These are phyloP conservation scores for Gonapodya sp. DNA, from an alignment of 192 early-diverging fungal genomes.

Conservation along the genomic window DNA sequence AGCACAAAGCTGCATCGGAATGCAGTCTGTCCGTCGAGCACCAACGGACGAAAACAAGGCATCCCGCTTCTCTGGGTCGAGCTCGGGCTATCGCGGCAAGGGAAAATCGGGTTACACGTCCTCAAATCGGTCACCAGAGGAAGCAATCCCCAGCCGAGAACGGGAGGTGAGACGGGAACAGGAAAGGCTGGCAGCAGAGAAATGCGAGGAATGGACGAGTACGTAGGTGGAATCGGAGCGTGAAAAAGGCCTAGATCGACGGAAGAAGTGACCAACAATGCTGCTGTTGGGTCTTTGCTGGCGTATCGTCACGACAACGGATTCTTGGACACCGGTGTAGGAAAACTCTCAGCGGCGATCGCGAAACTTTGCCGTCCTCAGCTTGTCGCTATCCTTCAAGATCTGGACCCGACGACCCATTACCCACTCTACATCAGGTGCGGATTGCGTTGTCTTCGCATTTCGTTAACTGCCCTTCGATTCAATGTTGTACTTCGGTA, in stretches of 20 bases:
- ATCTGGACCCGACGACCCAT: background rate
- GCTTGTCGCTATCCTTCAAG: background rate
- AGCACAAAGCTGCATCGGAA: no score
- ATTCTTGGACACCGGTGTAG: no score
- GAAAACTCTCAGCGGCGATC: background rate
- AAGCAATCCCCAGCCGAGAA: background rate
- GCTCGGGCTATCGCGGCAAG: background rate
- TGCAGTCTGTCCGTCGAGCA: no score
- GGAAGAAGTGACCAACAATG: background rate
- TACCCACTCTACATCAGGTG: background rate
- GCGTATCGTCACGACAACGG: background rate
- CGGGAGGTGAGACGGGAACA: background rate
- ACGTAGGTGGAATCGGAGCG: background rate
- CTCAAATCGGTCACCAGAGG: background rate
- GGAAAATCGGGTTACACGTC: background rate
- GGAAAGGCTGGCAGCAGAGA: background rate
- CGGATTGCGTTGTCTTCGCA: background rate
- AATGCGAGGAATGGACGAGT: background rate
- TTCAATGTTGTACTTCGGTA: background rate
- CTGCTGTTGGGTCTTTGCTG: background rate
- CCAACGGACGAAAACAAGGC: background rate
- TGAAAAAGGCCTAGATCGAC: background rate
- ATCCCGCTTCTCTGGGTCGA: background rate
- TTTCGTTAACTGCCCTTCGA: background rate
- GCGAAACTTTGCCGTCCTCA: background rate